Percentiles rank a stretch among this genome's conserved stretches.
These are phyloP conservation scores for Metschnikowia proteae DNA, from an alignment of 805 yeast species.

Conservation along the genomic window DNA sequence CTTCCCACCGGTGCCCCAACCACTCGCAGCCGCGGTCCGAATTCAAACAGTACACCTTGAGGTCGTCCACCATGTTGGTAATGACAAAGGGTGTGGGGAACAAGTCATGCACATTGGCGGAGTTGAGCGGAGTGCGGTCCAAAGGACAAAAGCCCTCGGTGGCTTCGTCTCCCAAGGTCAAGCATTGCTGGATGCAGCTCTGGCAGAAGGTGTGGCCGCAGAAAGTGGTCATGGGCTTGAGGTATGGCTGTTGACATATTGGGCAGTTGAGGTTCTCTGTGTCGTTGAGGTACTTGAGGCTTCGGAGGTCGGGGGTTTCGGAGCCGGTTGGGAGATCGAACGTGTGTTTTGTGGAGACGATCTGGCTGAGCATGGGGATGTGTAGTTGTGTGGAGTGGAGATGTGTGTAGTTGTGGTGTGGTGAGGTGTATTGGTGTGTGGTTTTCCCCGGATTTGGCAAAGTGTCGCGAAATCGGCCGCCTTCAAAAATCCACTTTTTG, in stretches of 20 bases:
- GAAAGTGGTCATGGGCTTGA: conserved; percentile 55
- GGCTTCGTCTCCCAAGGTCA: conserved; percentile 14
- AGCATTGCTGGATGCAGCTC: conserved; percentile 47
- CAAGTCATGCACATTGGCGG: conserved; percentile 23
- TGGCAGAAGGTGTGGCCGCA: conserved; percentile 71
- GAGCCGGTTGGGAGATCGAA: not conserved
- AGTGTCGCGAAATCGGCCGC: no score
- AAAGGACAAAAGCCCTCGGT: conserved; percentile 46
- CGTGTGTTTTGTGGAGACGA: not conserved
- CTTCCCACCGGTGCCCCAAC: conserved; percentile 56
- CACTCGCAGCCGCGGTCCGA: conserved; percentile 51
- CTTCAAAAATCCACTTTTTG: no score
- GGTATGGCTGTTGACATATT: conserved; percentile 63
- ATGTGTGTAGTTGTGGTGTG: no score
- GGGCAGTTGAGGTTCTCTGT: conserved; percentile 44
- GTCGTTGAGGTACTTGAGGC: not conserved
- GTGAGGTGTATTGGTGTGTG: not conserved
- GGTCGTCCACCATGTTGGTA: conserved; percentile 57
- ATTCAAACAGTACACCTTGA: conserved; percentile 54
- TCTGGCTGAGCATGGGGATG: not conserved
- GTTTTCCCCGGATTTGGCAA: not conserved
- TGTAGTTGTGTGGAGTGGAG: not conserved
- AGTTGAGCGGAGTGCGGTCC: conserved; percentile 50
- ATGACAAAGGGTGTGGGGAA: conserved; percentile 56
- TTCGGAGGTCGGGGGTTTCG: conserved; percentile 7